These are phyloP conservation scores for Cyclotella baltica DNA, from an alignment of 108 stramenopile species.

Conservation along the genomic window DNA sequence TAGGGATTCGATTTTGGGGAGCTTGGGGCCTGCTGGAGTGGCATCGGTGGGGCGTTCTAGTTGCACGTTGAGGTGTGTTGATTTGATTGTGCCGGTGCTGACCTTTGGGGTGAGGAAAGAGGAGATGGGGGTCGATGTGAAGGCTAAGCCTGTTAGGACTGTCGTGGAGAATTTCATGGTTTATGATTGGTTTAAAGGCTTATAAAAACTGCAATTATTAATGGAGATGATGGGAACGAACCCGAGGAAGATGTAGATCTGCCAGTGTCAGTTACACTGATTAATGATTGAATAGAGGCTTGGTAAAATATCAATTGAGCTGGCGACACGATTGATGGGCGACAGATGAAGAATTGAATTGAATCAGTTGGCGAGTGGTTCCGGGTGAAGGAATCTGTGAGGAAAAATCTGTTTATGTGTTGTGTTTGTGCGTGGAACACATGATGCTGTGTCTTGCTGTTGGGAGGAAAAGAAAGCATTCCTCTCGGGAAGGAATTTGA, in stretches of 20 bases:
- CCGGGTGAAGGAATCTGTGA: no score
- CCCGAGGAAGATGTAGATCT: background rate
- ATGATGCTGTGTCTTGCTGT: no score
- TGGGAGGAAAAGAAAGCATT: no score
- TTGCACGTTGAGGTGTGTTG: slow-evolving; percentile 64
- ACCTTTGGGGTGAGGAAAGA: slow-evolving; percentile 21
- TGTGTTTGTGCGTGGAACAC: no score
- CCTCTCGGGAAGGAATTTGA: no score
- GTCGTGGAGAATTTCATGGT: slow-evolving; percentile 39
- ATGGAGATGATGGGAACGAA: slow-evolving; percentile 6
- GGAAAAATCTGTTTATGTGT: no score
- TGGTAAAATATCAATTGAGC: background rate
- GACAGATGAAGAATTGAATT: no score
- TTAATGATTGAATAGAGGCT: no score
- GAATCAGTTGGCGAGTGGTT: no score
- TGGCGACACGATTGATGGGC: background rate
- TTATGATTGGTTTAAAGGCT: background rate
- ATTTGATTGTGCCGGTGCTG: slow-evolving; percentile 7
- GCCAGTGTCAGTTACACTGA: no score
- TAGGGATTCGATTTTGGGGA: slow-evolving; percentile 83
- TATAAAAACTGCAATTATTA: no score
- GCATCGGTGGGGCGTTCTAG: slow-evolving; percentile 68
- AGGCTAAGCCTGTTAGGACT: slow-evolving; percentile 22
- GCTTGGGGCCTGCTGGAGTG: no score
- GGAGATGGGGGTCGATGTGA: slow-evolving; percentile 8